Base-by-base conservation (phyloP, 257 asterid species). In the Solanum rostratum region DNA sequence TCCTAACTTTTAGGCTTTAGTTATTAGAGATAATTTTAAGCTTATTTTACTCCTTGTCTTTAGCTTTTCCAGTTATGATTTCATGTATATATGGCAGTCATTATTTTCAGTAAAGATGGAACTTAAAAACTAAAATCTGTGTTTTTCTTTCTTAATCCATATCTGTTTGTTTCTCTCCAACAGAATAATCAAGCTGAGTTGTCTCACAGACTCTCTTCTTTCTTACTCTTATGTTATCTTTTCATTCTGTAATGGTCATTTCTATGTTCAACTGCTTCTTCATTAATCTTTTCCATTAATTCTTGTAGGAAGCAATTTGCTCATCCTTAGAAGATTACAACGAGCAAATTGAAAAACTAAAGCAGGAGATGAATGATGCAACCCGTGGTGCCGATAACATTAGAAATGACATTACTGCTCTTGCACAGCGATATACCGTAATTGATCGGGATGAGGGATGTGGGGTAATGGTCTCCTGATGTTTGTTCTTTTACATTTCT, bases 351-450 rank as follows among this genome's bases (percentile, higher is more conserved):
- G 99, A 97, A 88, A 97, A 94, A 85, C 93, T 97, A 83, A 97
- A 97, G 88, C 94, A 94, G 90, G 98, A 95, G 95, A 97, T 97
- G 98, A 95, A 95, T 88, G 99, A 95, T 91, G 97, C 99, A 84
- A 97, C 98, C 0, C 94, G 88, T 78, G 97, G 99, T 24, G 99
- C 98, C 27, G 99, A 97, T 92, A 95, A 94, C 89, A 97, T 97
- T 88, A 90, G 99, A 89, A 95, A 90, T 84, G 99, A 97, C 88
- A 97, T 97, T 37, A 95, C 93, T 85, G 94, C 98, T 52, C 98
- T 95, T 84, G 94, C 97, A 66, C 98, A 97, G 79, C 91, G 99
- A 84, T 97, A 91, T 88, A 93, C 98, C 83, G 89, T 97, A 87
- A 91, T 97, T 83, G 93, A 92, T 87, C 91, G 92, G 71, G 97